Conservation (phyloP, 768 basidiomycete species). For the Holtermanniella nyarrowii region DNA sequence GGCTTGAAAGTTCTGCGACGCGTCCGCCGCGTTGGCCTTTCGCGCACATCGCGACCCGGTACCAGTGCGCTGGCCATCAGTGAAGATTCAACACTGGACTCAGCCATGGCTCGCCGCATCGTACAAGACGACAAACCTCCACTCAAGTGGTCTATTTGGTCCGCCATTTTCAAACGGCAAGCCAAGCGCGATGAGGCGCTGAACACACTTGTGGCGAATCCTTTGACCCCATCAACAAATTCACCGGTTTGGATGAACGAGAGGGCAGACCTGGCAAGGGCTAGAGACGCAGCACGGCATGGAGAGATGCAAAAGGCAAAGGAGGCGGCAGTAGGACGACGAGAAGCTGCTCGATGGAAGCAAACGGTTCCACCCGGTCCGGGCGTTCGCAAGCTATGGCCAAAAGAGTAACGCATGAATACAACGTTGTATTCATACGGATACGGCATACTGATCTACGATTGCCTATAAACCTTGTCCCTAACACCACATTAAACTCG, state of each 20-base stretch:
- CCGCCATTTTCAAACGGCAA: background rate
- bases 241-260: conserved; percentile 24
- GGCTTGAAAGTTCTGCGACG: conserved; percentile 53
- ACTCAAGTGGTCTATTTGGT: background rate
- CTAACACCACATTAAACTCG: background rate
- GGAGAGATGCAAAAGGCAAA: background rate
- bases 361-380: background rate
- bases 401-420: background rate
- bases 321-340: background rate
- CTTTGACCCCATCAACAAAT: background rate
- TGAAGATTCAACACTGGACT: background rate
- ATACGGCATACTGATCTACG: too few relatives aligned
- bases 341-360: background rate
- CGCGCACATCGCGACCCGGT: too few relatives aligned
- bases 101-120: background rate
- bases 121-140: background rate
- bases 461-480: too few relatives aligned
- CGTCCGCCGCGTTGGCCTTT: conserved; percentile 38
- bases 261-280: conserved; percentile 20
- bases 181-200: background rate
- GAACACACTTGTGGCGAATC: background rate
- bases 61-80: background rate
- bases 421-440: too few relatives aligned
- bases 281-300: conserved; percentile 12
- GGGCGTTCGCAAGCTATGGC: background rate